phyloP scores from a whole-genome alignment of 768 basidiomycete species.

The Pulveroboletus sp. region DNA sequence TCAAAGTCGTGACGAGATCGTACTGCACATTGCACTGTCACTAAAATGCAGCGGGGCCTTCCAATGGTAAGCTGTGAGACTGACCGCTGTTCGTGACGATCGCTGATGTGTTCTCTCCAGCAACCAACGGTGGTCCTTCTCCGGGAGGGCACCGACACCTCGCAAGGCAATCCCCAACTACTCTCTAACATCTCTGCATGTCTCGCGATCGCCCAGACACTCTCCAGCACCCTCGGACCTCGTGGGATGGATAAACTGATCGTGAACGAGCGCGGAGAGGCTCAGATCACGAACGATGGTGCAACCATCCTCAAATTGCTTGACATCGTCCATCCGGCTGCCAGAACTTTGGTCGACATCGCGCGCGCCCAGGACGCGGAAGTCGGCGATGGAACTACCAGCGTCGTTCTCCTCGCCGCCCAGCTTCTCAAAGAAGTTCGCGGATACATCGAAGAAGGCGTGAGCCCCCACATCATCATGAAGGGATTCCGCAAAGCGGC shows the following conservation, averaged over 20 bases:
- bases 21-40: conserved; percentile 8
- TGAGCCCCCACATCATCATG: conserved; percentile 96
- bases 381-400: conserved; percentile 97
- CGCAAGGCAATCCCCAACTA: conserved; percentile 88
- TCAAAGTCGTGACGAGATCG: conserved; percentile 1
- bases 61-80: conserved; percentile 63
- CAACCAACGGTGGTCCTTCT: conserved; percentile 98
- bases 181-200: conserved; percentile 97
- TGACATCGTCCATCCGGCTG: conserved; percentile 97
- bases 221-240: conserved; percentile 94
- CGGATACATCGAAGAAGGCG: conserved; percentile 91
- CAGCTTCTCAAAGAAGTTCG: conserved; percentile 92
- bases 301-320: conserved; percentile 97
- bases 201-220: conserved; percentile 86
- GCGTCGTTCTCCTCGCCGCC: conserved; percentile 89
- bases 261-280: conserved; percentile 88
- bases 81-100: not conserved
- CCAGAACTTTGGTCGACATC: conserved; percentile 96
- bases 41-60: conserved; percentile 80
- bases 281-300: conserved; percentile 99
- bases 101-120: conserved; percentile 39
- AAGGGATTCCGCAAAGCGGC: conserved; percentile 90
- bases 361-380: conserved; percentile 98
- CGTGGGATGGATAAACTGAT: conserved; percentile 99
- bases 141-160: conserved; percentile 93